These are phyloP conservation scores for Leccinum incarnatum DNA, from an alignment of 768 basidiomycete genomes.

Conservation along the genomic window DNA sequence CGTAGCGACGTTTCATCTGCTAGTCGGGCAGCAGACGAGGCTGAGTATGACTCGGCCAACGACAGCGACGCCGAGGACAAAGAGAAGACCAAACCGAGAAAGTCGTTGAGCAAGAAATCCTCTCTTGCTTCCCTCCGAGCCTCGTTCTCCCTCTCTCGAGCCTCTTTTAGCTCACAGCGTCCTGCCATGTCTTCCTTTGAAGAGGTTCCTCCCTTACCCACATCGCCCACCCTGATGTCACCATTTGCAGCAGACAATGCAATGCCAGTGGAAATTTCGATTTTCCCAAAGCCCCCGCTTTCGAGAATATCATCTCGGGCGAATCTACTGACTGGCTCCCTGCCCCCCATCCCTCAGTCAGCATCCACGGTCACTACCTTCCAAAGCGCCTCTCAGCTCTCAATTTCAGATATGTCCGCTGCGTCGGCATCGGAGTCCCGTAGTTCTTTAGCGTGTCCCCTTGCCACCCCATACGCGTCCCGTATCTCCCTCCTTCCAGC, in stretches of 20 bases:
- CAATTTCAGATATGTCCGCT: constrained; percentile 10
- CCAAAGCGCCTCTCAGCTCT: constrained; percentile 20
- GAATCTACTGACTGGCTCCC: constrained; percentile 1
- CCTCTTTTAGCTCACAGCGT: constrained; percentile 30
- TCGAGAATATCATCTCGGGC: constrained; percentile 25
- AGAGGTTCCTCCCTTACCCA: constrained; percentile 28
- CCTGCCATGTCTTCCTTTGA: constrained; percentile 15
- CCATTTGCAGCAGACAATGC: not conserved
- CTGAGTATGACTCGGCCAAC: constrained; percentile 21
- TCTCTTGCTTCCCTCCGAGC: constrained; percentile 31
- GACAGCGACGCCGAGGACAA: constrained; percentile 25
- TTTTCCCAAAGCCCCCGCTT: constrained; percentile 7
- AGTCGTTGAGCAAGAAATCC: constrained; percentile 27
- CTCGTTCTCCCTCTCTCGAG: constrained; percentile 30
- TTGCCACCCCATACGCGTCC: constrained; percentile 12
- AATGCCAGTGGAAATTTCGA: not conserved
- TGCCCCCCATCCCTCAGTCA: constrained; percentile 32
- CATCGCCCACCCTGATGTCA: constrained; percentile 20
- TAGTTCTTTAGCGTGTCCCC: constrained; percentile 9
- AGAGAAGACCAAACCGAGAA: constrained; percentile 14
- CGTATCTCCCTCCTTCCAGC: constrained; percentile 24
- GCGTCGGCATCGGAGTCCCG: constrained; percentile 21
- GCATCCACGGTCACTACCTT: constrained; percentile 28
- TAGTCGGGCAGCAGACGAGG: not conserved
- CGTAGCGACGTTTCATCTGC: constrained; percentile 21